Evolutionary conservation across 805 yeast genomes (phyloP).

Genomic region (Teunomyces gatunensis): DNA sequence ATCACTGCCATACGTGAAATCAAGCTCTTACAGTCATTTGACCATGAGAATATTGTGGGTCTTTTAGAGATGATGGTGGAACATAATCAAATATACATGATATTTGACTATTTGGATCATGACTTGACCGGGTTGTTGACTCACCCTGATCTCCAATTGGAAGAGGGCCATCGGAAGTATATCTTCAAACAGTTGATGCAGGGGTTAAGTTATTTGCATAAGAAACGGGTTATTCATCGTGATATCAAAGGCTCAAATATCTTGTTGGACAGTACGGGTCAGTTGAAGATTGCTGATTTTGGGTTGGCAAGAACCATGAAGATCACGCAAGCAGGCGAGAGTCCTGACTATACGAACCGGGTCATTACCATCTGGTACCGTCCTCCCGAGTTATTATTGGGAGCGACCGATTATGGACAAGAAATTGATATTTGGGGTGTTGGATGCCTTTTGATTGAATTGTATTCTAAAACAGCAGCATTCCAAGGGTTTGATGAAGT

Average conservation of each 20-base stretch:
- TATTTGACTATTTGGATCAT: slow-evolving; percentile 90
- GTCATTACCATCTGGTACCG: slow-evolving; percentile 97
- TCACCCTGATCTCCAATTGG: slow-evolving; percentile 64
- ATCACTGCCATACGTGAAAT: slow-evolving; percentile 94
- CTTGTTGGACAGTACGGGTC: slow-evolving; percentile 59
- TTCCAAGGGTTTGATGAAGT: slow-evolving; percentile 91
- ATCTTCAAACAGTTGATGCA: slow-evolving; percentile 62
- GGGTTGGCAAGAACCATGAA: slow-evolving; percentile 80
- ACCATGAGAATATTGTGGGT: slow-evolving; percentile 80
- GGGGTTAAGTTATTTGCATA: slow-evolving; percentile 70
- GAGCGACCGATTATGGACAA: slow-evolving; percentile 84
- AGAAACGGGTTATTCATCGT: slow-evolving; percentile 67
- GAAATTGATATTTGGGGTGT: slow-evolving; percentile 97
- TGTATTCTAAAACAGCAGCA: slow-evolving; percentile 69
- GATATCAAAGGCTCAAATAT: slow-evolving; percentile 83
- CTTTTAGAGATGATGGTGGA: slow-evolving; percentile 89
- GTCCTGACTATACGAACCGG: slow-evolving; percentile 86
- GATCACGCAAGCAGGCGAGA: slow-evolving; percentile 43
- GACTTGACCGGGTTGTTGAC: slow-evolving; percentile 86
- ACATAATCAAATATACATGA: slow-evolving; percentile 72
- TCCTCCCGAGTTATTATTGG: slow-evolving; percentile 90
- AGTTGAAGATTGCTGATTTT: slow-evolving; percentile 73
- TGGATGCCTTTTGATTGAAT: slow-evolving; percentile 85
- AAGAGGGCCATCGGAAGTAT: slow-evolving; percentile 64
- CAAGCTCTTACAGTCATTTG: slow-evolving; percentile 74